Conservation (phyloP, 1,139 yeast species). For the Torulaspora pretoriensis region DNA sequence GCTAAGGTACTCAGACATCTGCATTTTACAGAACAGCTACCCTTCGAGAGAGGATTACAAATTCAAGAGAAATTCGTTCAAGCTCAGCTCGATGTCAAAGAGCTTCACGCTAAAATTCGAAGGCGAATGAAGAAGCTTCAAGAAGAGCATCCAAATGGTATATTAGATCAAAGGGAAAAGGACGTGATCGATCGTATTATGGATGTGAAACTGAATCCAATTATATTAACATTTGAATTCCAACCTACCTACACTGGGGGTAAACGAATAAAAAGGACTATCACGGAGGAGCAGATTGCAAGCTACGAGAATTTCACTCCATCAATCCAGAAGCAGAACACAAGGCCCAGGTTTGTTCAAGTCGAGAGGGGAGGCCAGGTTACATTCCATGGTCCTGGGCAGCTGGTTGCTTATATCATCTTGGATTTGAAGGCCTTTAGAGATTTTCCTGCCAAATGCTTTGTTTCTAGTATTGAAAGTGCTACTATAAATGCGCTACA, state of each 20-base stretch:
- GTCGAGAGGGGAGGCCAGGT: slow-evolving; percentile 94
- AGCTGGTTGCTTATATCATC: slow-evolving; percentile 78
- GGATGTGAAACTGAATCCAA: slow-evolving; percentile 56
- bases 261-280: slow-evolving; percentile 58
- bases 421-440: slow-evolving; percentile 64
- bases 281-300: slow-evolving; percentile 38
- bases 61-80: slow-evolving; percentile 62
- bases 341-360: slow-evolving; percentile 52
- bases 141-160: slow-evolving; percentile 42
- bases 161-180: slow-evolving; percentile 45
- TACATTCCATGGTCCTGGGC: slow-evolving; percentile 97
- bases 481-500: slow-evolving; percentile 54
- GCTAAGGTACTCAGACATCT: slow-evolving; percentile 52
- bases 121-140: slow-evolving; percentile 40
- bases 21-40: slow-evolving; percentile 50
- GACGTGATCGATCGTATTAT: slow-evolving; percentile 44
- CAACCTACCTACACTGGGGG: slow-evolving; percentile 88
- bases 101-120: slow-evolving; percentile 47
- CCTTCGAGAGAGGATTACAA: slow-evolving; percentile 55
- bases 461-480: slow-evolving; percentile 65
- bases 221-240: slow-evolving; percentile 74
- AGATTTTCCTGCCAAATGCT: slow-evolving; percentile 65
- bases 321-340: slow-evolving; percentile 37
- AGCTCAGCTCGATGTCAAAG: slow-evolving; percentile 60
- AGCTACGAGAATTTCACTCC: slow-evolving; percentile 29